A percentile compares a stretch with the other conserved stretches of the same genome.
Conservation (phyloP, 75 land plant species). For the Larix kaempferi region DNA sequence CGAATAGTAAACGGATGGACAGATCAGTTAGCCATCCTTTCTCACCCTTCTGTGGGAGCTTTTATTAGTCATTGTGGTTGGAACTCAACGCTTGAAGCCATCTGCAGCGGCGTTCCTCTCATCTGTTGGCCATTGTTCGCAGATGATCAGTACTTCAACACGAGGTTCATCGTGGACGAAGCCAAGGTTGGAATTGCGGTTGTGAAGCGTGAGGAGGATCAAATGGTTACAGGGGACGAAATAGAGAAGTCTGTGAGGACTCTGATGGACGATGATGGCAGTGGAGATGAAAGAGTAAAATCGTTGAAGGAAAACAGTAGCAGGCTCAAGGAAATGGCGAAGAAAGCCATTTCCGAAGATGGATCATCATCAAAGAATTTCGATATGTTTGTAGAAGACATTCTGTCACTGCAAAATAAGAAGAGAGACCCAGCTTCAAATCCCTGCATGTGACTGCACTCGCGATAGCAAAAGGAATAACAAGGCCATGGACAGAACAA, state of each 20-base stretch:
- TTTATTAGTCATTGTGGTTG: conserved; percentile 11
- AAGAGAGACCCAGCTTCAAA: no score
- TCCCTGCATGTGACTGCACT: no score
- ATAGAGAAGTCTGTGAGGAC: conserved; percentile 37
- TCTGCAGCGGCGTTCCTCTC: conserved; percentile 2
- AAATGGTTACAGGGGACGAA: conserved; percentile 30
- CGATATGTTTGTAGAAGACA: not conserved
- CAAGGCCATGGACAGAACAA: no score
- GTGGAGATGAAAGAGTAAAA: conserved; percentile 21
- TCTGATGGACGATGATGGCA: conserved; percentile 36
- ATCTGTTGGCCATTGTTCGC: conserved; percentile 11
- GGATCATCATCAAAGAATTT: conserved; percentile 16
- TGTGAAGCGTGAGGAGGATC: no score
- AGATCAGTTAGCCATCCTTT: conserved; percentile 19
- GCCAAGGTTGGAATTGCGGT: not conserved
- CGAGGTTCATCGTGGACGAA: conserved; percentile 2
- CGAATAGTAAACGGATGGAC: not conserved
- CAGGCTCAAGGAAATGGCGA: conserved; percentile 30
- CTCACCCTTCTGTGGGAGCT: conserved; percentile 16
- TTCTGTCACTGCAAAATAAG: not conserved
- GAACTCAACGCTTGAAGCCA: conserved; percentile 3
- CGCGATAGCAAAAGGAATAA: no score
- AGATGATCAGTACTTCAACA: conserved; percentile 5
- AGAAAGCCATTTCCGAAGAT: conserved; percentile 24
- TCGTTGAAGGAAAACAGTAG: conserved; percentile 7